Percentiles rank a stretch among this genome's conserved stretches.
Conservation (phyloP, 257 asterid species). For the Solanum dulcamara region DNA sequence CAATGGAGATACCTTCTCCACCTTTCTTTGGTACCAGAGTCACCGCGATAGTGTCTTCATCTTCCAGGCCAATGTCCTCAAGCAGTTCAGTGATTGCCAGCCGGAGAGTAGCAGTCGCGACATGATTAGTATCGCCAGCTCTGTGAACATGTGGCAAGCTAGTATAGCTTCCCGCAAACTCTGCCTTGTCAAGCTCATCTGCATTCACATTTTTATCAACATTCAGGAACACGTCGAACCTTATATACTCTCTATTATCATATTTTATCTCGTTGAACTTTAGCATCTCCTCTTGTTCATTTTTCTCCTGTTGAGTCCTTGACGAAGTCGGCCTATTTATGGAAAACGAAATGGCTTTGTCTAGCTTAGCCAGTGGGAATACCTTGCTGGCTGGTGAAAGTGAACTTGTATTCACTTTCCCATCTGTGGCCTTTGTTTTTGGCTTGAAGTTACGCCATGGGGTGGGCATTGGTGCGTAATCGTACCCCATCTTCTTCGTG, state of each 20-base stretch:
- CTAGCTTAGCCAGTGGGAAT: conserved; percentile 24
- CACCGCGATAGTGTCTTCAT: neutral
- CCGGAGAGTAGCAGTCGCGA: neutral
- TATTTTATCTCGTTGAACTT: conserved; percentile 8
- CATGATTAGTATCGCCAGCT: neutral
- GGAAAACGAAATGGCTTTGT: conserved; percentile 8
- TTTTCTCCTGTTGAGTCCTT: conserved; percentile 4
- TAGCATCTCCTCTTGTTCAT: conserved; percentile 22
- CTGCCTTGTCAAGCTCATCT: conserved; percentile 25
- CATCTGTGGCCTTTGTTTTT: neutral
- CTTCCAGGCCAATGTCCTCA: neutral
- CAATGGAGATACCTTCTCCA: neutral
- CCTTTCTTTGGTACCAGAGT: neutral
- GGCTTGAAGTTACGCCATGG: conserved; percentile 43
- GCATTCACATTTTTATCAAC: conserved; percentile 30
- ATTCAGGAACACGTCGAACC: conserved; percentile 43
- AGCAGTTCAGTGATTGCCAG: neutral
- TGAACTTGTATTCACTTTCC: conserved; percentile 2
- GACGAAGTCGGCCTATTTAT: conserved; percentile 13
- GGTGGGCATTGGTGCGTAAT: conserved; percentile 10
- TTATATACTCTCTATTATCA: conserved; percentile 15
- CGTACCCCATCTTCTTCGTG: conserved; percentile 24
- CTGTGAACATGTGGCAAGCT: conserved; percentile 28
- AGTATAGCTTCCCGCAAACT: conserved; percentile 40
- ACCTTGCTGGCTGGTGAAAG: neutral